A percentile compares a stretch with the other conserved stretches of the same genome.
Evolutionary conservation across 805 yeast species (phyloP).

Genomic region (Isabelozyma gotoi): DNA sequence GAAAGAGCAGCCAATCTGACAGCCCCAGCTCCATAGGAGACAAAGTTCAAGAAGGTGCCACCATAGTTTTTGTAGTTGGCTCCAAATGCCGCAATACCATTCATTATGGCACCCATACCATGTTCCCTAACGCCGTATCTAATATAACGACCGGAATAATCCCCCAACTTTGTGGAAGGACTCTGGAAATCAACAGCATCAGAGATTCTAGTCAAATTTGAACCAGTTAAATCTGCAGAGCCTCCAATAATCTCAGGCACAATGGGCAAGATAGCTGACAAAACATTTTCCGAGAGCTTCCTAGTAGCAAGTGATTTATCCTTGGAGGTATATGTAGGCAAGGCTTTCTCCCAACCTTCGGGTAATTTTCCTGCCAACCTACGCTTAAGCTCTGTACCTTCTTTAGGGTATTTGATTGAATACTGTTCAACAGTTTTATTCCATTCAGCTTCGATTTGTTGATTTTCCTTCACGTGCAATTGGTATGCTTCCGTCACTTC

Average conservation of each 20-base stretch:
- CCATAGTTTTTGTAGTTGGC: constrained; percentile 80
- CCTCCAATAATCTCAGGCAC: constrained; percentile 88
- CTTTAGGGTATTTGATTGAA: constrained; percentile 61
- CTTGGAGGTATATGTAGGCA: constrained; percentile 70
- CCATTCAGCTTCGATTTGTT: constrained; percentile 54
- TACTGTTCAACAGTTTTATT: constrained; percentile 56
- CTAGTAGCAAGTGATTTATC: constrained; percentile 84
- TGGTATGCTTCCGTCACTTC: constrained; percentile 72
- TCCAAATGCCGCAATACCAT: constrained; percentile 85
- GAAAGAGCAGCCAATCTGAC: constrained; percentile 72
- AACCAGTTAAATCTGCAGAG: constrained; percentile 90
- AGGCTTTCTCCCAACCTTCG: constrained; percentile 63
- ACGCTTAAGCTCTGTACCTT: constrained; percentile 69
- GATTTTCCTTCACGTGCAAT: constrained; percentile 34
- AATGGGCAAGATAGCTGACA: constrained; percentile 54
- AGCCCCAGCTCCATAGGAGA: constrained; percentile 72
- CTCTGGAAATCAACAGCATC: constrained; percentile 86
- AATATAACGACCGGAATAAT: constrained; percentile 80
- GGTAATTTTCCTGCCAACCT: constrained; percentile 73
- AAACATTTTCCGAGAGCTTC: constrained; percentile 77
- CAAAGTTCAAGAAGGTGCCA: constrained; percentile 91
- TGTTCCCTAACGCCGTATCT: constrained; percentile 96
- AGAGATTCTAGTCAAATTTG: constrained; percentile 83
- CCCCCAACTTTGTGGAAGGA: constrained; percentile 67
- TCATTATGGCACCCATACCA: constrained; percentile 93